Conservation (phyloP, 2,329 filamentous ascomycete species). For the Phyllosticta citriasiana region DNA sequence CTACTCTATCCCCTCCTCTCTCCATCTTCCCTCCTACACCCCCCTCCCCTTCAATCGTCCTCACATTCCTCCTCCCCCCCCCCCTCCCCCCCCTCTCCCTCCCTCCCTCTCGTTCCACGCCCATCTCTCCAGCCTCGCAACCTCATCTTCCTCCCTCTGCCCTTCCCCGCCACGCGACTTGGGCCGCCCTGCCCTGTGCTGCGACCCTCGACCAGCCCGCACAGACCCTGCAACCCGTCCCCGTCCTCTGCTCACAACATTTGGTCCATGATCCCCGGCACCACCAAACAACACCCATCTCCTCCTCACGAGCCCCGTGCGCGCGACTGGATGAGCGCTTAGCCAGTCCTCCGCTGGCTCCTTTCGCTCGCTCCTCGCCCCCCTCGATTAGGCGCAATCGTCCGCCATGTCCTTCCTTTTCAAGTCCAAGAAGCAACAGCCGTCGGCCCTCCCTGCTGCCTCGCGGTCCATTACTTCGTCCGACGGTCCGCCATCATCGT, state of each 20-base stretch:
- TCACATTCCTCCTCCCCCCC: background rate
- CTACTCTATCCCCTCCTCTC: too few species aligned
- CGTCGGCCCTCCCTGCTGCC: slow-evolving; percentile 40
- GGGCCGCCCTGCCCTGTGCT: background rate
- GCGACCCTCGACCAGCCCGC: background rate
- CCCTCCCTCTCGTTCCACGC: too few species aligned
- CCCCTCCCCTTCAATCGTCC: background rate
- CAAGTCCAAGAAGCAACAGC: slow-evolving; percentile 34
- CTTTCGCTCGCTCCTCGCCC: background rate
- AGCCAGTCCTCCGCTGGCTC: slow-evolving; percentile 6
- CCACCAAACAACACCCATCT: background rate
- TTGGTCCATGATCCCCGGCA: slow-evolving; percentile 8
- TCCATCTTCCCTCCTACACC: too few species aligned
- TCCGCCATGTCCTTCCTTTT: slow-evolving; percentile 43
- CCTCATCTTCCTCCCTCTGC: background rate
- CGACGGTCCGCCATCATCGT: slow-evolving; percentile 31
- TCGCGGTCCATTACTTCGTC: slow-evolving; percentile 47
- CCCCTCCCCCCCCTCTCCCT: too few species aligned
- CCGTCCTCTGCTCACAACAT: slow-evolving; percentile 7
- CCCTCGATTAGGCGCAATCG: background rate
- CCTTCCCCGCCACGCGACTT: background rate
- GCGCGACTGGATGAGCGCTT: slow-evolving; percentile 10
- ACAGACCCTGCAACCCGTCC: background rate
- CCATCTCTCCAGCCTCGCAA: background rate
- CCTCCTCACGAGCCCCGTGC: background rate